A percentile compares a stretch with the other conserved stretches of the same genome.
Conservation (phyloP, 352 stramenopile genomes). For the Peronospora belbahrii region DNA sequence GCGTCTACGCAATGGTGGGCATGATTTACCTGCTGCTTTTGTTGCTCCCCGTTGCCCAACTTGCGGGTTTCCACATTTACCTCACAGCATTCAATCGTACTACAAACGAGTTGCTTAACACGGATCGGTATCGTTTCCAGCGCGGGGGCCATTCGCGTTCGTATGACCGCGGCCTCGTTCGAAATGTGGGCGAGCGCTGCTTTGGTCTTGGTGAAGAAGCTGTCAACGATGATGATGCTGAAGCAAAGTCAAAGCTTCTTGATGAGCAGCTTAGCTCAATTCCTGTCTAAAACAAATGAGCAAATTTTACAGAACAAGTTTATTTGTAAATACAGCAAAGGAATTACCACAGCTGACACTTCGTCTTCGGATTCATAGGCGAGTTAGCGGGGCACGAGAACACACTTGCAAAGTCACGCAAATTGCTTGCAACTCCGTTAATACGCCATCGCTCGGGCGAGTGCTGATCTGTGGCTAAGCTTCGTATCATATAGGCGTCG, state of each 20-base stretch:
- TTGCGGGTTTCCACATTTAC: slow-evolving; percentile 68
- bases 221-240: slow-evolving; percentile 8
- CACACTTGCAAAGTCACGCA: slow-evolving; percentile 45
- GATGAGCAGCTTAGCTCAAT: slow-evolving; percentile 12
- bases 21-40: slow-evolving; percentile 46
- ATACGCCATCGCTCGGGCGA: slow-evolving; percentile 64
- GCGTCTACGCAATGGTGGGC: slow-evolving; percentile 19
- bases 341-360: slow-evolving; percentile 70
- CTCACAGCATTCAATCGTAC: slow-evolving; percentile 65
- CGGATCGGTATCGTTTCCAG: slow-evolving; percentile 53
- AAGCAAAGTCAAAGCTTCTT: slow-evolving; percentile 22
- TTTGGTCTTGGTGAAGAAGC: slow-evolving; percentile 13
- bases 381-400: slow-evolving; percentile 50
- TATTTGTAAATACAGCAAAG: slow-evolving; percentile 12
- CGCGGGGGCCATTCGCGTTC: slow-evolving; percentile 26
- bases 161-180: slow-evolving; percentile 40
- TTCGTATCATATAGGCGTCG: slow-evolving; percentile 45
- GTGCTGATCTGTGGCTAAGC: slow-evolving; percentile 53
- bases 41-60: slow-evolving; percentile 41
- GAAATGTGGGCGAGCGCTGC: slow-evolving; percentile 40
- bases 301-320: slow-evolving; percentile 10
- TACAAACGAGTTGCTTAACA: slow-evolving; percentile 74
- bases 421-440: slow-evolving; percentile 77
- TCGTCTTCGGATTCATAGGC: slow-evolving; percentile 59
- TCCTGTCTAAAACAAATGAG: slow-evolving; percentile 9